phyloP scores from a whole-genome alignment of 768 basidiomycete species.

The Panaeolus papilionaceus region DNA sequence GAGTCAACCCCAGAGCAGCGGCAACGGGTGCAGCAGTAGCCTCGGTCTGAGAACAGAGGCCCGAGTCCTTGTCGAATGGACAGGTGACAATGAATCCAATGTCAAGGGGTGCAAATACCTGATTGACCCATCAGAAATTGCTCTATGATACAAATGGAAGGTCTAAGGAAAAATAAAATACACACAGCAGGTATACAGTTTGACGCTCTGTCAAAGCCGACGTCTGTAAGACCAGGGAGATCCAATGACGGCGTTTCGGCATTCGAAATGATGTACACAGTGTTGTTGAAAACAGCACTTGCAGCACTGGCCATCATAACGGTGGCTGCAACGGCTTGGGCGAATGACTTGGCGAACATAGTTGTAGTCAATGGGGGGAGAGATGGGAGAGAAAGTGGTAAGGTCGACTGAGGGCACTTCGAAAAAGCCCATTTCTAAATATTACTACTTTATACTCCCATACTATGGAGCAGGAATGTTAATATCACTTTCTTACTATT shows the following conservation, averaged over 20 bases:
- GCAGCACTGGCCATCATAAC: not conserved
- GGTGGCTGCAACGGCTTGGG: not conserved
- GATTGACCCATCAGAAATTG: not conserved
- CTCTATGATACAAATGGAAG: no score
- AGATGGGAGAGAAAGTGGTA: not conserved
- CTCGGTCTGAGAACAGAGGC: constrained; percentile 30
- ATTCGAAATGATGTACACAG: constrained; percentile 33
- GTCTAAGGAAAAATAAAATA: not conserved
- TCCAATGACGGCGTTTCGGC: constrained; percentile 33
- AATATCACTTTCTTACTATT: not conserved
- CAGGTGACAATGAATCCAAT: constrained; percentile 34
- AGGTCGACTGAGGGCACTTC: not conserved
- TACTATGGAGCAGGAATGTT: not conserved
- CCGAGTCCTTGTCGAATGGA: constrained; percentile 29
- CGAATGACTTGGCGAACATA: not conserved
- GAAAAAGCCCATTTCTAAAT: not conserved
- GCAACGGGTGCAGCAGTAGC: constrained; percentile 32
- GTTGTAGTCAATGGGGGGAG: not conserved
- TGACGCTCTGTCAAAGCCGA: constrained; percentile 30
- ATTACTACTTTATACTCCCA: not conserved
- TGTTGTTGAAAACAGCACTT: constrained; percentile 19
- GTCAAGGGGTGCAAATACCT: constrained; percentile 25
- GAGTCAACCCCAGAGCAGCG: constrained; percentile 28
- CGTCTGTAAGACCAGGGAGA: constrained; percentile 31
- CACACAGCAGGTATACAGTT: constrained; percentile 31